phyloP scores from a whole-genome alignment of 2,329 filamentous ascomycete genomes.

The Colletotrichum sojae region DNA sequence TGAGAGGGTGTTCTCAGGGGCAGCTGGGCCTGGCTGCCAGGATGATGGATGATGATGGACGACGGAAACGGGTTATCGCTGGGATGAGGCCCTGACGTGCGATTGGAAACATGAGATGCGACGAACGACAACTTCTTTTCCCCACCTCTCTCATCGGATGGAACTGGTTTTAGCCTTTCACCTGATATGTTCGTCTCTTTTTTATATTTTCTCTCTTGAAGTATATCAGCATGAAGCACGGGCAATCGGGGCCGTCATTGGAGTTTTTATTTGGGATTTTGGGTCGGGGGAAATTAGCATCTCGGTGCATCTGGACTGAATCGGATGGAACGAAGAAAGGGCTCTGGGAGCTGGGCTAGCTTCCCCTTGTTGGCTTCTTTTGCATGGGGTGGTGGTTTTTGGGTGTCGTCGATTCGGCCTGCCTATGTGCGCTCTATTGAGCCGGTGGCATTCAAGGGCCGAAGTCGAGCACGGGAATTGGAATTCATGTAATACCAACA shows the following conservation, averaged over 20 bases:
- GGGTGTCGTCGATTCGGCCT: constrained; percentile 7
- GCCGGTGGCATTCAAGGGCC: constrained; percentile 1
- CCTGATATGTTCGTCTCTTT: constrained; percentile 3
- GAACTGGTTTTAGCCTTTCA: constrained; percentile 2
- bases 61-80: constrained; percentile 42
- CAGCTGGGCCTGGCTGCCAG: constrained; percentile 41
- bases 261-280: constrained; percentile 33
- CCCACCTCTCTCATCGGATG: constrained; percentile 7
- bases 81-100: constrained; percentile 38
- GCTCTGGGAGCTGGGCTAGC: constrained; percentile 51
- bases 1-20: constrained; percentile 26
- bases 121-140: constrained; percentile 26
- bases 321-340: constrained; percentile 42
- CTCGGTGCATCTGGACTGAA: constrained; percentile 42
- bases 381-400: background rate
- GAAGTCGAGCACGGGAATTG: constrained; percentile 29
- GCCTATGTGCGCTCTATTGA: constrained; percentile 4
- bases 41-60: constrained; percentile 39
- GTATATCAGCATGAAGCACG: constrained; percentile 39
- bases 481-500: constrained; percentile 40
- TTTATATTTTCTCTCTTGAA: constrained; percentile 2
- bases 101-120: constrained; percentile 34
- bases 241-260: constrained; percentile 23
- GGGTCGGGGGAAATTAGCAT: constrained; percentile 36
- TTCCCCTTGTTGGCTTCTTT: constrained; percentile 42